Conservation (phyloP, 805 yeast genomes). For the Spathaspora sp. region DNA sequence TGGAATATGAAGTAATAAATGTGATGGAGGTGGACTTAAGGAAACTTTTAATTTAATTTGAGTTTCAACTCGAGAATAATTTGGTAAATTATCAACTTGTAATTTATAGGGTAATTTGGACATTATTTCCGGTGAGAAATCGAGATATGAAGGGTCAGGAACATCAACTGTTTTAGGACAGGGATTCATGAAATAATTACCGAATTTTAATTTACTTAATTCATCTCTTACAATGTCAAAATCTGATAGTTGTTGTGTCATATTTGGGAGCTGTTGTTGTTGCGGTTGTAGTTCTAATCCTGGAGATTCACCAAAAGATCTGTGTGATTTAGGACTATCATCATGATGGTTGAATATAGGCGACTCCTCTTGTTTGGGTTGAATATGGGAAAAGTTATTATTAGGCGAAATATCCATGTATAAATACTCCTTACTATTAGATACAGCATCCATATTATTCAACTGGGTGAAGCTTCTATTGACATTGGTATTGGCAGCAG, state of each 20-base stretch:
- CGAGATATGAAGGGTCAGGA: constrained; percentile 31
- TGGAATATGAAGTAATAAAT: constrained; percentile 73
- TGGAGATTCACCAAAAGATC: neutral
- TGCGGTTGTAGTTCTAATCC: neutral
- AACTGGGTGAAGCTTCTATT: constrained; percentile 1
- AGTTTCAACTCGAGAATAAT: constrained; percentile 88
- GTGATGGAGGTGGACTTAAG: constrained; percentile 74
- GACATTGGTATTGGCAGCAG: neutral
- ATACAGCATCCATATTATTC: neutral
- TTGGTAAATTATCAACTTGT: constrained; percentile 62
- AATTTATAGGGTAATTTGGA: constrained; percentile 45
- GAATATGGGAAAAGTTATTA: constrained; percentile 1
- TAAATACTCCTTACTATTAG: constrained; percentile 15
- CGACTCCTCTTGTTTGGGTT: constrained; percentile 2
- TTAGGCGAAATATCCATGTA: constrained; percentile 14
- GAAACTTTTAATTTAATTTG: constrained; percentile 77
- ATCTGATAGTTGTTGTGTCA: constrained; percentile 14
- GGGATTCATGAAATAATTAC: constrained; percentile 37
- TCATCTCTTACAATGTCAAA: constrained; percentile 42
- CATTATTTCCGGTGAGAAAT: constrained; percentile 35
- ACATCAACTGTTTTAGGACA: constrained; percentile 28
- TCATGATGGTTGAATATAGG: neutral
- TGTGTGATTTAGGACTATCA: neutral
- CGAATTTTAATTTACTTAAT: constrained; percentile 52
- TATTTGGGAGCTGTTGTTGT: neutral